Conservation (phyloP, 2,329 filamentous ascomycete species). For the Scedosporium dehoogii region DNA sequence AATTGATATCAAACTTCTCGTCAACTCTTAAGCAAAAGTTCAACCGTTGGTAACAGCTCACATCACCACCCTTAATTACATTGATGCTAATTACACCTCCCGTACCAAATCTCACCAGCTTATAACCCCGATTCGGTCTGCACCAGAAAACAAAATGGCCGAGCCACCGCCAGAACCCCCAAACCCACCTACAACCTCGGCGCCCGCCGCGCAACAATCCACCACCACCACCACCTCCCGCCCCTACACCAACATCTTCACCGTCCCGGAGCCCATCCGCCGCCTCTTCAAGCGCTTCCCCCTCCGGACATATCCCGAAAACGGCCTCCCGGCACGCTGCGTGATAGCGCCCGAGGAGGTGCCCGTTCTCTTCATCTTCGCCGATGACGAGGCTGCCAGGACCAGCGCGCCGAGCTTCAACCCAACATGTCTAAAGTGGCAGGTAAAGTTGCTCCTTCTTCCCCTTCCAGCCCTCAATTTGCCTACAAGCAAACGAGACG, state of each 20-base stretch:
- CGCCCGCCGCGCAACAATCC: background rate
- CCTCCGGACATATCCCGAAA: conserved; percentile 62
- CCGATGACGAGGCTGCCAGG: conserved; percentile 50
- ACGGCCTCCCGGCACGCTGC: conserved; percentile 60
- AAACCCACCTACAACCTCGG: background rate
- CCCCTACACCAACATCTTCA: conserved; percentile 21
- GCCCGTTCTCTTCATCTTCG: conserved; percentile 68
- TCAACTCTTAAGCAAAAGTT: too few species aligned
- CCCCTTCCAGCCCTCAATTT: too few species aligned
- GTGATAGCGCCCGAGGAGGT: conserved; percentile 25
- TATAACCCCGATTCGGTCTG: background rate
- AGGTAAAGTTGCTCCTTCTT: conserved; percentile 46
- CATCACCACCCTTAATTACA: background rate
- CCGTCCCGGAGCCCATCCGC: conserved; percentile 66
- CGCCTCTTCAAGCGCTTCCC: conserved; percentile 79
- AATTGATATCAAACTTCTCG: too few species aligned
- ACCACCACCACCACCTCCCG: background rate
- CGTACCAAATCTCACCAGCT: background rate
- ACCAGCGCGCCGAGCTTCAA: conserved; percentile 69
- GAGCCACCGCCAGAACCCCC: background rate
- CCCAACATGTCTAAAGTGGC: conserved; percentile 90
- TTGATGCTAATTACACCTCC: background rate
- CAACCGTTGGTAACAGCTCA: too few species aligned
- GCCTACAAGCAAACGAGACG: too few species aligned
- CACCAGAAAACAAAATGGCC: background rate